Percentiles rank a stretch among this genome's conserved stretches.
phyloP scores from a whole-genome alignment of 2,329 filamentous ascomycete species.

The Colletotrichum destructivum region DNA sequence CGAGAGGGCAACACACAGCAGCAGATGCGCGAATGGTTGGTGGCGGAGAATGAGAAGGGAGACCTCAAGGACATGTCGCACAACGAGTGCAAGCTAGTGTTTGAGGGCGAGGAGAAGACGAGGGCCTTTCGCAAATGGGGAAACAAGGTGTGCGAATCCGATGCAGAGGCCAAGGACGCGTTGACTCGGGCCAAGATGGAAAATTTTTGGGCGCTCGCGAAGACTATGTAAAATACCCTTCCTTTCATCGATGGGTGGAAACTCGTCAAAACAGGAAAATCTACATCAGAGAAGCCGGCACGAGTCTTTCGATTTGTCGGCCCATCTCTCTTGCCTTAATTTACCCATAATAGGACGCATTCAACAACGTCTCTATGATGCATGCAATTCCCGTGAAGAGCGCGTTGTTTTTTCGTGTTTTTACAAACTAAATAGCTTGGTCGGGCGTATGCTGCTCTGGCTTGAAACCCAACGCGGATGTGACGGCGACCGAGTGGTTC shows the following conservation, averaged over 20 bases:
- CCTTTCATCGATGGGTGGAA: too few species aligned
- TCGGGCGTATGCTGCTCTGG: background rate
- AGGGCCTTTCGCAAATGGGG: conserved; percentile 90
- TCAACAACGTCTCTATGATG: too few species aligned
- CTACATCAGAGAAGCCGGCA: too few species aligned
- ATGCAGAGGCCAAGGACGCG: conserved; percentile 87
- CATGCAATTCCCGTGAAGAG: too few species aligned
- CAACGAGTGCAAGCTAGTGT: conserved; percentile 88
- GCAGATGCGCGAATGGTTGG: conserved; percentile 81
- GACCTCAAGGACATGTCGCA: conserved; percentile 84
- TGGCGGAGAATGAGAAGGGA: conserved; percentile 83
- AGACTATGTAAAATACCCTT: conserved; percentile 61
- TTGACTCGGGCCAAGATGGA: conserved; percentile 90
- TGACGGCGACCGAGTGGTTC: background rate
- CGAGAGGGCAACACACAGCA: conserved; percentile 73
- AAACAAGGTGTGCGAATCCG: conserved; percentile 92
- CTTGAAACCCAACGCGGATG: background rate
- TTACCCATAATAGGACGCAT: too few species aligned
- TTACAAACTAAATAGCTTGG: too few species aligned
- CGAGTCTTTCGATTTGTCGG: too few species aligned
- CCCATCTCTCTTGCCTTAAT: too few species aligned
- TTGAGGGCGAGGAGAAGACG: conserved; percentile 89
- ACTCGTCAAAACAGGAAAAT: background rate
- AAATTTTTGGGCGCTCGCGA: conserved; percentile 93
- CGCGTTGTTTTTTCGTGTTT: too few species aligned